These are phyloP conservation scores for Sclerotinia spermophila DNA, from an alignment of 2,329 filamentous ascomycete genomes.

Conservation along the genomic window DNA sequence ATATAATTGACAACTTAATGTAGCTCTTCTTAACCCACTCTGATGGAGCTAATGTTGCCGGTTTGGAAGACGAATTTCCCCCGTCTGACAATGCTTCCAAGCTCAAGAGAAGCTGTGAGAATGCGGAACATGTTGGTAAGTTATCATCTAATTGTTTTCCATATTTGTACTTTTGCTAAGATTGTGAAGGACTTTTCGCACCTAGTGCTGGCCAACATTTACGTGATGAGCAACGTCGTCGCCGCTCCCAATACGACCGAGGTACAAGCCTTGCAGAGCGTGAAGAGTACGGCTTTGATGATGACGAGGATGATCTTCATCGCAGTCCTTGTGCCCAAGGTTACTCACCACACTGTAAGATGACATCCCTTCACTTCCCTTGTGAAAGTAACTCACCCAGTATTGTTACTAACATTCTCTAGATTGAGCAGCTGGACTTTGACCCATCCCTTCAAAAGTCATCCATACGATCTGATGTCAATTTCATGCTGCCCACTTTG, in stretches of 20 bases:
- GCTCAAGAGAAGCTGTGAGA: constrained; percentile 82
- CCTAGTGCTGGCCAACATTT: constrained; percentile 72
- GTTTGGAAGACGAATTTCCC: constrained; percentile 73
- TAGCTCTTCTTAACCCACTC: constrained; percentile 54
- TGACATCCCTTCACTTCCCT: neutral
- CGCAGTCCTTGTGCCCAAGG: constrained; percentile 17
- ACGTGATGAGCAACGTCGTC: constrained; percentile 69
- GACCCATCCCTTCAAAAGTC: neutral
- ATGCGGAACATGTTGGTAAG: constrained; percentile 78
- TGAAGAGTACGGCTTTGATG: constrained; percentile 32
- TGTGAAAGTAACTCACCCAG: neutral
- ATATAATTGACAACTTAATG: constrained; percentile 38
- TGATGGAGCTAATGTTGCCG: constrained; percentile 57
- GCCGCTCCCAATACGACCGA: constrained; percentile 73
- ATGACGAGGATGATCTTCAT: constrained; percentile 19
- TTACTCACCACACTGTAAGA: constrained; percentile 25
- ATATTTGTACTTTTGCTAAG: constrained; percentile 17
- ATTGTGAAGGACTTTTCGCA: constrained; percentile 66
- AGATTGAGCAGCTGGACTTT: constrained; percentile 13
- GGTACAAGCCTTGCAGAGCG: constrained; percentile 66
- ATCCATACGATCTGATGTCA: constrained; percentile 15
- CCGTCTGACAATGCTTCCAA: constrained; percentile 80
- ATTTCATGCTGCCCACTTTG: constrained; percentile 10
- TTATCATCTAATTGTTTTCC: constrained; percentile 26
- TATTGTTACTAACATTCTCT: neutral